Evolutionary conservation across 352 stramenopile species (phyloP), one percentile per base, ranked within the genome.

Genomic region (Lagenidium giganteum): DNA sequence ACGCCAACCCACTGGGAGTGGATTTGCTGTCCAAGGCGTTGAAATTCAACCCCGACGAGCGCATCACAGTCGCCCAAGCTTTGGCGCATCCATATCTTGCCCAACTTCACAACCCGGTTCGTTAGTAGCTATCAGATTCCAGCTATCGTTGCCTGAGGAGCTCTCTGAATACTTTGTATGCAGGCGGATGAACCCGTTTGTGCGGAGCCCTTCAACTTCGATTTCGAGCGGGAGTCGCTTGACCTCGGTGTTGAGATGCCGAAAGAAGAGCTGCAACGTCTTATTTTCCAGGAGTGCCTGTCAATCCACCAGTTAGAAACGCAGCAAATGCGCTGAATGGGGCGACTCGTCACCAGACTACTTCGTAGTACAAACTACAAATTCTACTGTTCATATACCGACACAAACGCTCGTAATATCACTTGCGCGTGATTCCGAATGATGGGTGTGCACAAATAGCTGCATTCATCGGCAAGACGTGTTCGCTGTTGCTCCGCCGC

Each of bases 11-110:
- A 1, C 25, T 89, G 24, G 83, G 80, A 9, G 61, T 96, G 12
- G 85, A 97, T 45, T 59, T 98, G 34, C 65, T 98, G 29, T 58
- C 83, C 26, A 77, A 86, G 38, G 94, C 97, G 83, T 78, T 98
- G 23, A 82, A 89, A 37, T 97, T 98, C 42, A 95, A 97, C 56
- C 93, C 93, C 1, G 60, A 71, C n/a, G 84, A 96, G 54, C 83
- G 93, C n/a, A 96, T 97, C 61, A 96, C 80, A 2, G 87, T 97
- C 25, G 62, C 83, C 8, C 83, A 97, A 41, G 93, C 93, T 12
- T 67, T 98, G 8, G 67, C 65, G 47, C 89, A 97, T 64, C 83
- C 86, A 47, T 96, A 96, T 54, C 46, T 96, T 50, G 68, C 63
- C 5, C 83, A 96, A 30, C 78, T 97, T 32, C 91, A 97, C 65